Conservation (phyloP, 1,284 basidiomycete species). For the Papiliotrema fonsecae region DNA sequence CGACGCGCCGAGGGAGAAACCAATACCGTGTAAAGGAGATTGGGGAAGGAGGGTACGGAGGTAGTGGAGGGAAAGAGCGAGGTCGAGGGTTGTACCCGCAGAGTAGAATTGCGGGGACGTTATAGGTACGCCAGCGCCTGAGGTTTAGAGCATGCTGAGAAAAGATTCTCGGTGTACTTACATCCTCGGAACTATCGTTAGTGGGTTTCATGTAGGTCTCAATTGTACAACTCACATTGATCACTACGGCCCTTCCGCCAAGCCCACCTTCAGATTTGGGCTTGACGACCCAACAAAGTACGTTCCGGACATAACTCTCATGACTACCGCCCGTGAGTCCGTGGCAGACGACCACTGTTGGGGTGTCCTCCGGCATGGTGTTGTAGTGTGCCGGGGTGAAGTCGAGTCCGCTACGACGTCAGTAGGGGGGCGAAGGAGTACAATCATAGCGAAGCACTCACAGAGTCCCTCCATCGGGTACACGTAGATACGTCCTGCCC, state of each 20-base stretch:
- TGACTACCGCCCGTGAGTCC: conserved; percentile 85
- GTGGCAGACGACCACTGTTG: conserved; percentile 72
- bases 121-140: conserved; percentile 71
- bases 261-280: conserved; percentile 69
- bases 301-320: conserved; percentile 79
- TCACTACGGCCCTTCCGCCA: conserved; percentile 79
- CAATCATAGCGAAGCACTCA: conserved; percentile 35
- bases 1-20: conserved; percentile 91
- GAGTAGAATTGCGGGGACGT: conserved; percentile 72
- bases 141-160: not conserved
- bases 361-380: conserved; percentile 58
- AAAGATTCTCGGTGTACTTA: conserved; percentile 50
- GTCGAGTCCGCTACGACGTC: conserved; percentile 55
- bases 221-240: conserved; percentile 54
- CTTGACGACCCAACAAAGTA: conserved; percentile 62
- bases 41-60: conserved; percentile 69
- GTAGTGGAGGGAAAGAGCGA: conserved; percentile 74
- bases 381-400: conserved; percentile 49
- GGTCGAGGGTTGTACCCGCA: conserved; percentile 72
- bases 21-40: conserved; percentile 77
- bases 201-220: not conserved
- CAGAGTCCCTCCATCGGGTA: conserved; percentile 68
- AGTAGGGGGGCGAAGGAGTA: conserved; percentile 51
- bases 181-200: conserved; percentile 69
- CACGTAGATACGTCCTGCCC: conserved; percentile 55